These are phyloP conservation scores for Casuarina cunninghamiana DNA, from an alignment of 306 rosid species.

Conservation along the genomic window DNA sequence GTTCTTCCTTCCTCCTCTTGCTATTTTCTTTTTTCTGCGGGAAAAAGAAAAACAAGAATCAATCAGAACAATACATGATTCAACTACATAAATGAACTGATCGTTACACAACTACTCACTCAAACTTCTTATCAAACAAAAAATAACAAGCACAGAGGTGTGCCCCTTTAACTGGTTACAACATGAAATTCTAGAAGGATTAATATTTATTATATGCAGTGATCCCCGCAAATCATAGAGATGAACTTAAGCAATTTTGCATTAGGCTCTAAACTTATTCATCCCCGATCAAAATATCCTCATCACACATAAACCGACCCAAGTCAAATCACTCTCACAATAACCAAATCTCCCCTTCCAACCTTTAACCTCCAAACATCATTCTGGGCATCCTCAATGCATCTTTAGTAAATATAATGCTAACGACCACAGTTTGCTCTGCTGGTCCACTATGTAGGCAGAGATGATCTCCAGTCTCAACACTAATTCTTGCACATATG, in stretches of 20 bases:
- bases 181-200: neutral
- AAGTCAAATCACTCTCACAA: neutral
- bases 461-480: too few species aligned
- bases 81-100: conserved; percentile 8
- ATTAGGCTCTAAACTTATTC: neutral
- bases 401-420: too few species aligned
- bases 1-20: conserved; percentile 97
- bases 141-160: neutral
- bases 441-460: too few species aligned
- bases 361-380: too few species aligned
- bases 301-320: neutral
- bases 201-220: neutral
- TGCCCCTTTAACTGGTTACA: neutral
- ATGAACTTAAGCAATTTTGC: neutral
- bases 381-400: too few species aligned
- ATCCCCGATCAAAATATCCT: neutral
- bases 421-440: too few species aligned
- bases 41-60: conserved; percentile 16
- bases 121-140: neutral
- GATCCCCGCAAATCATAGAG: neutral
- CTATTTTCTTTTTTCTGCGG: conserved; percentile 86
- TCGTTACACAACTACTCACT: neutral
- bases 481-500: too few species aligned
- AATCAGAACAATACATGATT: neutral
- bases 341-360: too few species aligned